phyloP scores from a whole-genome alignment of 2,329 filamentous ascomycete species.

The Cladophialophora immunda region DNA sequence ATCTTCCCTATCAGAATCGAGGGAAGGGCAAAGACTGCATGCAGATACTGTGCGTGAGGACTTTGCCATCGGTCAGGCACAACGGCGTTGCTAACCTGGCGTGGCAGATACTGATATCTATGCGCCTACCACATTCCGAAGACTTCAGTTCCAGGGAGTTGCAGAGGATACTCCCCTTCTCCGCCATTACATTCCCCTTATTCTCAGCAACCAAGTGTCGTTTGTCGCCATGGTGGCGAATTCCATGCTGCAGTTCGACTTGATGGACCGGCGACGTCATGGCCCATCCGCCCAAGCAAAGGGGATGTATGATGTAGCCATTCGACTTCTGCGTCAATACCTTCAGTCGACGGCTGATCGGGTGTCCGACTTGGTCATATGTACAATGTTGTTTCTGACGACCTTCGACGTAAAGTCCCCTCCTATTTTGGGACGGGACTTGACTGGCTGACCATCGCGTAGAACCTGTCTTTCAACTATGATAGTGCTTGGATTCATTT shows the following conservation, averaged over 20 bases:
- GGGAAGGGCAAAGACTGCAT: neutral
- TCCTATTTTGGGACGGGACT: neutral
- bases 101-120: neutral
- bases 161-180: neutral
- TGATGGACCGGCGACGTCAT: neutral
- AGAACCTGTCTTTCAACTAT: neutral
- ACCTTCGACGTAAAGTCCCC: neutral
- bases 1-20: neutral
- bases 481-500: conserved; percentile 1
- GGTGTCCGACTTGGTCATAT: conserved; percentile 1
- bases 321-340: neutral
- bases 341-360: neutral
- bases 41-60: neutral
- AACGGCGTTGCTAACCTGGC: neutral
- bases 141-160: neutral
- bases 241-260: neutral
- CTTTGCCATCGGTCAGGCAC: neutral
- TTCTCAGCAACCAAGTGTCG: neutral
- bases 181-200: neutral
- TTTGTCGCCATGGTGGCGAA: neutral
- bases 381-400: neutral
- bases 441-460: neutral
- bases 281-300: neutral
- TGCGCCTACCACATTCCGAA: neutral
- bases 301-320: neutral